These are phyloP conservation scores for Colletotrichum sp. DNA, from an alignment of 2,329 filamentous ascomycete genomes.

Conservation along the genomic window DNA sequence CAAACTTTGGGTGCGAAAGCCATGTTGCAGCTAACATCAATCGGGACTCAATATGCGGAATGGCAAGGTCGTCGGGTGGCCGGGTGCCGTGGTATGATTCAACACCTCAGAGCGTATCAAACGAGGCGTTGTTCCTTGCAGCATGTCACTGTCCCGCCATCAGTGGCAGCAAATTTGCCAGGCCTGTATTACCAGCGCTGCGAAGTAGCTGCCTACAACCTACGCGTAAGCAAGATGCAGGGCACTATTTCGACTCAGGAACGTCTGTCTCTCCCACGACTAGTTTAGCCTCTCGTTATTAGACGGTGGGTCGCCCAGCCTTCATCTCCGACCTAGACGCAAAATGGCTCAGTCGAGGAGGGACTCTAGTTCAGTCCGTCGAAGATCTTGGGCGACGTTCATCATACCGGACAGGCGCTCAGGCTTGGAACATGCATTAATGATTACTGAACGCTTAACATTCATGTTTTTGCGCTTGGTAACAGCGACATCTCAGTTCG, in stretches of 20 bases:
- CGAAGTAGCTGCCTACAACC: neutral
- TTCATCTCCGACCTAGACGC: neutral
- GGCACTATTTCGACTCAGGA: neutral
- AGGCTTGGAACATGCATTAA: neutral
- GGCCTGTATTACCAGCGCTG: neutral
- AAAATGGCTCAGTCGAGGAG: neutral
- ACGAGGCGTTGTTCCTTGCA: neutral
- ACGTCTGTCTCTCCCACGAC: neutral
- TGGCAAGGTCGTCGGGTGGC: neutral
- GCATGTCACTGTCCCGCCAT: neutral
- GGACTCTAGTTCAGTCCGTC: neutral
- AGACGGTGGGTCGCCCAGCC: neutral
- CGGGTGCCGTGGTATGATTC: neutral
- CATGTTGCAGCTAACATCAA: neutral
- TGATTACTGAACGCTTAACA: neutral
- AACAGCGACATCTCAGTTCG: neutral
- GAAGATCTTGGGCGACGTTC: neutral
- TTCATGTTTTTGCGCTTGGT: neutral
- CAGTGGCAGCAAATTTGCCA: neutral
- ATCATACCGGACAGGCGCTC: neutral
- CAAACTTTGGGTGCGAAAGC: neutral
- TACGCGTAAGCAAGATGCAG: conserved; percentile 4
- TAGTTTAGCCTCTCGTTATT: neutral
- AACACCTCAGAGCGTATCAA: neutral
- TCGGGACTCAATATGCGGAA: neutral